These are phyloP conservation scores for Priceomyces medius DNA, from an alignment of 805 yeast genomes.

Conservation along the genomic window DNA sequence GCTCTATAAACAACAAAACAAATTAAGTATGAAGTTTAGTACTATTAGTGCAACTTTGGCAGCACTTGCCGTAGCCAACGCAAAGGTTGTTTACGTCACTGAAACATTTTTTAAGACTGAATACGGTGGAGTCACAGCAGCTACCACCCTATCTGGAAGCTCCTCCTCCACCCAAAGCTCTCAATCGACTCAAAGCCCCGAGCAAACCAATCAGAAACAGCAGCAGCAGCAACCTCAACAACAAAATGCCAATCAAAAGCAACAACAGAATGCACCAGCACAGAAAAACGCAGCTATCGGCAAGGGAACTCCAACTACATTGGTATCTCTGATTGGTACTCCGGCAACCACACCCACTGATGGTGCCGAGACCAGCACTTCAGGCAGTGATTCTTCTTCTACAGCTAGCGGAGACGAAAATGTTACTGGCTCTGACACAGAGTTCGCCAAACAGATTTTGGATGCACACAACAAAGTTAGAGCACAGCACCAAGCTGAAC, in stretches of 20 bases:
- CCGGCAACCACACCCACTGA: conserved; percentile 4
- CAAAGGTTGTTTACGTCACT: conserved; percentile 28
- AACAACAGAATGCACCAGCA: conserved; percentile 1
- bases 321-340: not conserved
- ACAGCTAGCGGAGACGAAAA: conserved; percentile 15
- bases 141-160: conserved; percentile 1
- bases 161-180: conserved; percentile 9
- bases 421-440: conserved; percentile 17
- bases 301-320: not conserved
- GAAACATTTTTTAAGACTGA: conserved; percentile 26
- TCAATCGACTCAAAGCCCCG: conserved; percentile 5
- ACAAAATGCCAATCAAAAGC: not conserved
- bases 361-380: conserved; percentile 15
- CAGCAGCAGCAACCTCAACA: not conserved
- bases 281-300: conserved; percentile 1
- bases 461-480: conserved; percentile 62
- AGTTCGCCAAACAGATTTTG: conserved; percentile 48
- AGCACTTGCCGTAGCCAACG: conserved; percentile 19
- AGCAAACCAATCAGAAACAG: not conserved
- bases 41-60: conserved; percentile 18
- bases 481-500: conserved; percentile 49
- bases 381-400: conserved; percentile 8
- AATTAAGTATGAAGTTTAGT: conserved; percentile 23
- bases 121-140: conserved; percentile 13
- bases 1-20: not conserved